Base-by-base conservation (phyloP, 495 filamentous ascomycete genomes). In the Schizothecium vesticola region DNA sequence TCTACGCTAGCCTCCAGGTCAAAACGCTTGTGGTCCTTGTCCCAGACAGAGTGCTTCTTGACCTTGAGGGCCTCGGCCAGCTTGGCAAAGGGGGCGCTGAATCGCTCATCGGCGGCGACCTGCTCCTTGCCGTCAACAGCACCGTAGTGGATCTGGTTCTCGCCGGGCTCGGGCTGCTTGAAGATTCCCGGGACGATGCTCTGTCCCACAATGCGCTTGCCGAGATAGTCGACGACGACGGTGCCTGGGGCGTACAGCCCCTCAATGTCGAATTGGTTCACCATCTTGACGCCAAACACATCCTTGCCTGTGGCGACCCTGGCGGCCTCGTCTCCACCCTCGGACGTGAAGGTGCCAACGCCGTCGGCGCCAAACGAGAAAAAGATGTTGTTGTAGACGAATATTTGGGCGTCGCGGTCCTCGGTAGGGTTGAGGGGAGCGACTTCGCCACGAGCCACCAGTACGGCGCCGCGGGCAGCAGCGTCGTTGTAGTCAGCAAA, bases 311-410 rank as follows among this genome's bases (percentile, higher is more conserved):
- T 96, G 31, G 96, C 96, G 59, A 98, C 93, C 55, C 95, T 87
- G 12, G 96, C 96, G 57, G 96, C 96, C 79, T 99, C 96, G 75
- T 99, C 94, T 21, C 96, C 96, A 67, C 96, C 96, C 81, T 98
- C 95, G 26, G 88, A 91, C 28, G 92, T 92, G 81, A 99, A 99
- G 33, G 96, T 99, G 33, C 94, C 94, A 63, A 98, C 95, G 56
- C 96, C 96, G 76, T 99, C 96, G 56, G 94, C 95, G 70, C 96
- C 96, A 74, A 97, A 97, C 3, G 95, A 98, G 83, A 94, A 98
- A 83, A 99, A 99, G 67, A 99, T 91, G 80, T 98, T 98, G 83
- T 98, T 98, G 81, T 97, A 98, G 19, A 99, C 93, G 76, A 97
- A 99, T 70, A 99, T 99, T 80, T 98, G 96, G 3, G 96, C 96